phyloP scores from a whole-genome alignment of 176 grass and related monocot species.

The Juncus inflexus region DNA sequence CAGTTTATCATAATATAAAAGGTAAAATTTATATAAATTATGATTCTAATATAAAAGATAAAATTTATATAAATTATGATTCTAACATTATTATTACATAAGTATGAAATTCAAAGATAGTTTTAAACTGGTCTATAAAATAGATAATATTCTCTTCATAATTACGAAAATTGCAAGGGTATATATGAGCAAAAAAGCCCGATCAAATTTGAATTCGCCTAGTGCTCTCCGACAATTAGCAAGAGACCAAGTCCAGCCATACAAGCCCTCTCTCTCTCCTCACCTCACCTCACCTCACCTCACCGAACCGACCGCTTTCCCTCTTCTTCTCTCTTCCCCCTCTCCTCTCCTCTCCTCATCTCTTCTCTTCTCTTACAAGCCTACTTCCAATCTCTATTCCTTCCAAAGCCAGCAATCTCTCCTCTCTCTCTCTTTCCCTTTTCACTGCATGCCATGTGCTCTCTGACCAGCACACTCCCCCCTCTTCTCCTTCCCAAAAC shows the following conservation, averaged over 20 bases:
- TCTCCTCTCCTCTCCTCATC: constrained; percentile 12
- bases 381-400: constrained; percentile 23
- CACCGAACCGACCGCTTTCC: constrained; percentile 1
- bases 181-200: not conserved
- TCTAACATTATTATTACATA: no score
- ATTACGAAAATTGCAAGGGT: not conserved
- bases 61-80: no score
- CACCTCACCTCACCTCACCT: not conserved
- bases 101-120: no score
- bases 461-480: constrained; percentile 47
- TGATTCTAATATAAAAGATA: no score
- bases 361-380: constrained; percentile 12
- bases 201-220: constrained; percentile 7
- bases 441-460: constrained; percentile 73
- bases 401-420: constrained; percentile 54
- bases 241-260: constrained; percentile 20
- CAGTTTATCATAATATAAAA: no score
- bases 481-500: constrained; percentile 3
- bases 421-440: constrained; percentile 38
- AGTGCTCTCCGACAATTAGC: constrained; percentile 17
- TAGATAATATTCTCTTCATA: no score
- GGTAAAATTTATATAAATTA: no score
- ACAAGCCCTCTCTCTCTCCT: not conserved
- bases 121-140: no score
- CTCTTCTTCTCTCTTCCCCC: constrained; percentile 19